A percentile compares a stretch with the other conserved stretches of the same genome.
Conservation (phyloP, 768 basidiomycete species). For the Leccinum truebloodii region DNA sequence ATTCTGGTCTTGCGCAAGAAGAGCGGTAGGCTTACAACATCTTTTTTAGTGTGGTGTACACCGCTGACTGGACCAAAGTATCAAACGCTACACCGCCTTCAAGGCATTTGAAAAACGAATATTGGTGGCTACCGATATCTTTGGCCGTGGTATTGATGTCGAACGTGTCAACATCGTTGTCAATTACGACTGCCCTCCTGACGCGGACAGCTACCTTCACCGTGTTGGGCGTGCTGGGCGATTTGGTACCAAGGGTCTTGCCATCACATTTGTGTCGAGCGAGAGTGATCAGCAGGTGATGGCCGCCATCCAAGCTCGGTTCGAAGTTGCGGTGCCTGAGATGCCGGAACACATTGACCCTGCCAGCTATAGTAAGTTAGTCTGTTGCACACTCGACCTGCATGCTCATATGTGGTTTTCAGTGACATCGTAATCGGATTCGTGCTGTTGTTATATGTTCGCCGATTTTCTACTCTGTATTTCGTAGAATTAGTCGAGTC, state of each 20-base stretch:
- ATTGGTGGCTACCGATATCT: conserved; percentile 97
- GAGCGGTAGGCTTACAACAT: conserved; percentile 72
- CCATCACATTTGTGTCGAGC: conserved; percentile 93
- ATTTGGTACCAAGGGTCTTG: conserved; percentile 99
- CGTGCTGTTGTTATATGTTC: conserved; percentile 12
- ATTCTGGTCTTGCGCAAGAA: conserved; percentile 91
- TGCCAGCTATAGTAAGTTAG: conserved; percentile 86
- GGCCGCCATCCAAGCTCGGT: conserved; percentile 90
- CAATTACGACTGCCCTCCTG: conserved; percentile 97
- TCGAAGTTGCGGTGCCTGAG: conserved; percentile 96
- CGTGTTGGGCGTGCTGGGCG: conserved; percentile 99
- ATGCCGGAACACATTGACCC: conserved; percentile 93
- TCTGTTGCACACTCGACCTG: not conserved
- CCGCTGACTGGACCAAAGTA: conserved; percentile 48
- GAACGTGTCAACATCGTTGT: conserved; percentile 99
- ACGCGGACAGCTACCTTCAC: conserved; percentile 98
- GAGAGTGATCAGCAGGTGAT: conserved; percentile 94
- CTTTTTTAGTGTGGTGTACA: not conserved
- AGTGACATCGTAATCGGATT: conserved; percentile 48
- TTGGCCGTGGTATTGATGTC: conserved; percentile 98
- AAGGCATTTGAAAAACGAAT: conserved; percentile 99
- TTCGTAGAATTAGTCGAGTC: conserved; percentile 58
- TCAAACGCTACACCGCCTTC: conserved; percentile 95
- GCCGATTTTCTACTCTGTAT: conserved; percentile 19
- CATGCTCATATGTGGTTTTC: conserved; percentile 1